A percentile compares a stretch with the other conserved stretches of the same genome.
Conservation (phyloP, 257 asterid genomes). For the Solanum pinnatisectum region DNA sequence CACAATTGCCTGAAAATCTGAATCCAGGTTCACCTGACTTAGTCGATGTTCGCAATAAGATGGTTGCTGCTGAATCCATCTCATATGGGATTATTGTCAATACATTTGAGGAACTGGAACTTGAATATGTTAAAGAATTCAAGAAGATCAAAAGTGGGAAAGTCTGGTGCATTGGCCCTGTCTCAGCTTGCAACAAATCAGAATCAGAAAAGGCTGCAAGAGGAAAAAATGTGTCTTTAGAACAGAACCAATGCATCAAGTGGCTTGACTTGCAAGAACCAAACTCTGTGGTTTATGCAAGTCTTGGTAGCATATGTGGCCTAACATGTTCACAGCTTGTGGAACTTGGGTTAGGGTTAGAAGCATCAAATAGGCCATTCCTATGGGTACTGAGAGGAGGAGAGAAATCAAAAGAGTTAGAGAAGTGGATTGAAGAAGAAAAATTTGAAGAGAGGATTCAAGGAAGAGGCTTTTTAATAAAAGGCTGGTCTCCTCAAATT, state of each 20-base stretch:
- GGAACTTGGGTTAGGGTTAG: slow-evolving; percentile 33
- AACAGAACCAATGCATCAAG: slow-evolving; percentile 10
- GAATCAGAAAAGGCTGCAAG: slow-evolving; percentile 23
- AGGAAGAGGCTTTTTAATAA: slow-evolving; percentile 52
- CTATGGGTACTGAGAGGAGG: slow-evolving; percentile 36
- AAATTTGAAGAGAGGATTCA: slow-evolving; percentile 41
- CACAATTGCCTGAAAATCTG: slow-evolving; percentile 26
- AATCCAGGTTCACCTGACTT: slow-evolving; percentile 18
- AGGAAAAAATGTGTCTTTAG: slow-evolving; percentile 23
- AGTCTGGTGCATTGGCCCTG: slow-evolving; percentile 70
- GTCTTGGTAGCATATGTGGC: slow-evolving; percentile 34
- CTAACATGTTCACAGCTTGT: slow-evolving; percentile 13
- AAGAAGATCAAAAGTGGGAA: slow-evolving; percentile 18
- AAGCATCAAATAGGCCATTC: slow-evolving; percentile 30
- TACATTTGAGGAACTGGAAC: slow-evolving; percentile 43
- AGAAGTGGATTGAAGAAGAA: slow-evolving; percentile 46
- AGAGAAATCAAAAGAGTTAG: slow-evolving; percentile 31
- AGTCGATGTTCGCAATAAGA: slow-evolving; percentile 15
- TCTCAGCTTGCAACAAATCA: slow-evolving; percentile 24
- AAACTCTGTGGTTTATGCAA: slow-evolving; percentile 28
- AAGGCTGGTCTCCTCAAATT: slow-evolving; percentile 90
- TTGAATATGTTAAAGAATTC: slow-evolving; percentile 23
- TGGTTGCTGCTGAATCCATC: slow-evolving; percentile 20
- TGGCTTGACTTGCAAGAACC: slow-evolving; percentile 29
- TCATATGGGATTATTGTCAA: slow-evolving; percentile 38